Base-by-base conservation (phyloP, 2,329 filamentous ascomycete species). In the Pezicula neosporulosa region DNA sequence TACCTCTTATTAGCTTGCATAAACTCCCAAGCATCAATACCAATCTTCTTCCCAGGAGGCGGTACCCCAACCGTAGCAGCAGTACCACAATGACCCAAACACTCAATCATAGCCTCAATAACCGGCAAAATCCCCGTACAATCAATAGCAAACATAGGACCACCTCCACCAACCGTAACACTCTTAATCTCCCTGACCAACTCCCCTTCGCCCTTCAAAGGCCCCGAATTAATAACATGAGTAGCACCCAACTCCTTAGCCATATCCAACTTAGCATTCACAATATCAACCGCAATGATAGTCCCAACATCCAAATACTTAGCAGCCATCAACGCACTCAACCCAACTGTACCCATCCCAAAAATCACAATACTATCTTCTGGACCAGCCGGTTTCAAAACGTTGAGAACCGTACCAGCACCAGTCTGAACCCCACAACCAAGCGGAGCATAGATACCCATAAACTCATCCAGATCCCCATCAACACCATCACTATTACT, bases 261-360 rank as follows among this genome's bases (percentile, higher is more conserved):
- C 30, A 77, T 55, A 27, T 66, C 64, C n/a, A 78, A 62, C 35
- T 72, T 68, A 6, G 57, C 54, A 19, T 68, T 63, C 12, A 75
- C 65, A 12, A 76, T 65, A 53, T 78, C 76, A 9, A 76, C 66
- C 6, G 70, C 75, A 10, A 78, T 70, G 44, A 78, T 70, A 44
- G 56, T 60, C 37, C 58, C 57, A 3, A 62, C 63, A 7, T 59
- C 59, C 1, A 61, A 38, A 35, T 63, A 50, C 21, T 64, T 65
- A 1, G 70, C 69, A 1, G 69, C 70, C 61, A 70, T 68, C 7
- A 73, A 53, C 0, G 68, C 70, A 0, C 65, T 61, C 1, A 72
- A 53, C 0, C 71, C 71, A 0, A 73, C 72, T 15, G 63, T 64
- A 13, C 70, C 71, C 3, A 70, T 55, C 1, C 72, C 71, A 8